A percentile compares a stretch with the other conserved stretches of the same genome.
phyloP scores from a whole-genome alignment of 2,329 filamentous ascomycete species.

The Colletotrichum zoysiae region DNA sequence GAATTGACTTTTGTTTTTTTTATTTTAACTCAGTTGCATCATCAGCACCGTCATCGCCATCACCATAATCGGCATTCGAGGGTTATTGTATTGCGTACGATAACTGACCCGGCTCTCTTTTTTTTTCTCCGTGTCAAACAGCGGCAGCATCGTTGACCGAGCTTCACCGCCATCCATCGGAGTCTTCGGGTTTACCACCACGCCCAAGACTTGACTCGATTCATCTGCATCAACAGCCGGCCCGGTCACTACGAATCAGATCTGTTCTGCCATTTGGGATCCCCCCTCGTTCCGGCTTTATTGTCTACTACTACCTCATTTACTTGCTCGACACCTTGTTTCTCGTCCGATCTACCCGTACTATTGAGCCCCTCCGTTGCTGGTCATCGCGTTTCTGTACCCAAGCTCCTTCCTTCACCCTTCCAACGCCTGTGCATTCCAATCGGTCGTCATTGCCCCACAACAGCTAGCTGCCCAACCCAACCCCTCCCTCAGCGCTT shows the following conservation, averaged over 20 bases:
- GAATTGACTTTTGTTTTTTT: slow-evolving; percentile 20
- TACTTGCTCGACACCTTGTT: not conserved
- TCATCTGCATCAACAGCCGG: slow-evolving; percentile 34
- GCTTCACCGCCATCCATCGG: not conserved
- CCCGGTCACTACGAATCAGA: slow-evolving; percentile 30
- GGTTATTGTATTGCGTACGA: slow-evolving; percentile 39
- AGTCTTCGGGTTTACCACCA: slow-evolving; percentile 12
- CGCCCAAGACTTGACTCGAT: slow-evolving; percentile 8
- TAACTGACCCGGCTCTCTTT: slow-evolving; percentile 8
- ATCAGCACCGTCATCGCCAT: not conserved
- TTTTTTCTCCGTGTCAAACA: not conserved
- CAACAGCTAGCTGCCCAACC: not conserved
- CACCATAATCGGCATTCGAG: slow-evolving; percentile 21
- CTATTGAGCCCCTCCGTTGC: slow-evolving; percentile 22
- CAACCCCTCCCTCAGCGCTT: not conserved
- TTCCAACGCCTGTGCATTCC: slow-evolving; percentile 18
- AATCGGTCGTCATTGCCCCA: slow-evolving; percentile 5
- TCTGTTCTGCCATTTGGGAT: slow-evolving; percentile 5
- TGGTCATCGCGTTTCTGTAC: slow-evolving; percentile 11
- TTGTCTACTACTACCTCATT: slow-evolving; percentile 8
- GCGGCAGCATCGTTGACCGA: not conserved
- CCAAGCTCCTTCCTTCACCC: not conserved
- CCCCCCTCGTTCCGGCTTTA: slow-evolving; percentile 4
- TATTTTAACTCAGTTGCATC: slow-evolving; percentile 26
- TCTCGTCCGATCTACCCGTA: not conserved